Evolutionary conservation across 805 yeast species (phyloP), one percentile per base, ranked within the genome.

Genomic region (Metschnikowia aberdeeniae): DNA sequence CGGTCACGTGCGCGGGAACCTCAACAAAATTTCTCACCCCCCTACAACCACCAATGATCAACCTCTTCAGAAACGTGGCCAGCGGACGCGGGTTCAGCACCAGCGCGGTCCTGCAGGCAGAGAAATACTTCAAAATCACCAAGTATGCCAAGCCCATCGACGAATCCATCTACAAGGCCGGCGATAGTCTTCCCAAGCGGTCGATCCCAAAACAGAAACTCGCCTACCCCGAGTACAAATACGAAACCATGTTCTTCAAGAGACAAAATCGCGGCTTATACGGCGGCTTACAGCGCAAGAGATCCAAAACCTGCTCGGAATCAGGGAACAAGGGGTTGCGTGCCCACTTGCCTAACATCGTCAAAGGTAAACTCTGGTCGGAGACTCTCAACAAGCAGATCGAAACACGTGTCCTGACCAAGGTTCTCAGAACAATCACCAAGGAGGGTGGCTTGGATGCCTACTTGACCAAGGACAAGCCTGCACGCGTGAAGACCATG

Each of bases 391-490:
- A 81, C 47, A 73, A 72, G 53, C 65, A 70, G 33, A 63, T 89
- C 36, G 70, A 71, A 40, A 64, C 88, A 44, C 80, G 76, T 48
- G 81, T 89, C 30, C 82, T 89, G 6, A 78, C 97, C 5, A 78
- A 83, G 48, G 97, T 89, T 5, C 74, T 93, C 60, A 81, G 83
- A 57, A 89, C 97, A 0, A 84, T 93, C 47, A 84, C 87, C 47
- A 87, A 82, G 56, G 98, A 92, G 64, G 99, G 99, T 50, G 99
- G 99, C 5, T 73, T 93, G 45, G 99, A 93, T 61, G 82, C 82
- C 52, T 93, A 93, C 62, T 66, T 93, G 50, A 76, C 81, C 35
- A 93, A 93, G 66, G 95, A 89, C 48, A 88, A 86, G 54, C 73
- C 95, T 5, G 95, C 95, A 3, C 77, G 99, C 69, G 74, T 88